A percentile compares a stretch with the other conserved stretches of the same genome.
These are phyloP conservation scores for Rachicladosporium sp. DNA, from an alignment of 2,329 filamentous ascomycete genomes.

Conservation along the genomic window DNA sequence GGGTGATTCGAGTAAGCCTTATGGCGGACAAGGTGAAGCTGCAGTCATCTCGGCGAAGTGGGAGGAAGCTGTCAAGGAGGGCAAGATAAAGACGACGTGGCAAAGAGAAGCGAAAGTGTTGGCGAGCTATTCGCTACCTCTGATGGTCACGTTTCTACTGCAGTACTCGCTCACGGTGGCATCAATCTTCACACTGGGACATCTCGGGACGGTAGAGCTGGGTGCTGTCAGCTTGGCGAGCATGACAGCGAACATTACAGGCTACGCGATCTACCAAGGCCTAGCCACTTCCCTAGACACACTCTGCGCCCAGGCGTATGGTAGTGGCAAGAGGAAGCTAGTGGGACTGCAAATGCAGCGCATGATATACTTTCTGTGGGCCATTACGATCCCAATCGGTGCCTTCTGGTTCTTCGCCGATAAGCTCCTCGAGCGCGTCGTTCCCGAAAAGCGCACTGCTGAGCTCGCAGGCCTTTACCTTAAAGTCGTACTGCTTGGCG, in stretches of 20 bases:
- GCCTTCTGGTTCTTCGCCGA: constrained; percentile 58
- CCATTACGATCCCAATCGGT: constrained; percentile 59
- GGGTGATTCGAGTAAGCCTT: constrained; percentile 21
- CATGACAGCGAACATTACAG: constrained; percentile 36
- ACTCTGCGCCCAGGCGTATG: constrained; percentile 83
- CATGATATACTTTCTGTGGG: constrained; percentile 64
- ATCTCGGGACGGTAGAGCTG: constrained; percentile 33
- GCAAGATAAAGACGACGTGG: constrained; percentile 81
- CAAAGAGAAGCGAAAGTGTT: constrained; percentile 77
- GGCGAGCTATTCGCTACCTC: constrained; percentile 27
- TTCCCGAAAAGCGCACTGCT: constrained; percentile 59
- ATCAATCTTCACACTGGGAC: constrained; percentile 33
- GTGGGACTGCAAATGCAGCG: constrained; percentile 72
- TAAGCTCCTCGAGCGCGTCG: constrained; percentile 47
- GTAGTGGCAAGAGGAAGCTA: constrained; percentile 74
- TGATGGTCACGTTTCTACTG: constrained; percentile 33
- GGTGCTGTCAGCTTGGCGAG: constrained; percentile 33
- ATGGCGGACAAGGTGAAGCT: constrained; percentile 33
- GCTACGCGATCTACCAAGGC: constrained; percentile 38
- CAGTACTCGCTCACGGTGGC: constrained; percentile 35
- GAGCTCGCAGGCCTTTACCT: constrained; percentile 60
- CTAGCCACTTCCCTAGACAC: constrained; percentile 82
- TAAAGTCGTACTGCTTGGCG: constrained; percentile 53
- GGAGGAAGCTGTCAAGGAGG: constrained; percentile 70
- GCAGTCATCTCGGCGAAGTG: constrained; percentile 59